Conservation (phyloP, 371 early-diverging fungal species). For the Mucor velutinosus region DNA sequence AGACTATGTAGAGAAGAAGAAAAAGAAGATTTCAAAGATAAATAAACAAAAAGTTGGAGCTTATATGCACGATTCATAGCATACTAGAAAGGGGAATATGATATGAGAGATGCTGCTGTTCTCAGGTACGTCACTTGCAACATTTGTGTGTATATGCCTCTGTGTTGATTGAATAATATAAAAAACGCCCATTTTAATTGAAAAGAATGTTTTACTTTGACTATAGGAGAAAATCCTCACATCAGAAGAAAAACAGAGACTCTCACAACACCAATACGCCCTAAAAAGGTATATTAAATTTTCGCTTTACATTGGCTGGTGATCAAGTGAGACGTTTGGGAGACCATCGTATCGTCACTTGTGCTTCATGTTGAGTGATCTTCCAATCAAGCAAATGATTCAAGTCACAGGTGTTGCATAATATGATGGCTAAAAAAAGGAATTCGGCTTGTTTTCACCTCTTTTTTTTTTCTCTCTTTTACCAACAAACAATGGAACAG, state of each 20-base stretch:
- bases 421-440: neutral
- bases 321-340: slow-evolving; percentile 1
- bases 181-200: slow-evolving; percentile 1
- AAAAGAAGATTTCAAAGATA: neutral
- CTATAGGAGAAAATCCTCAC: neutral
- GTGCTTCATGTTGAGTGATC: neutral
- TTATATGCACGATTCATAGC: neutral
- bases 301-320: neutral
- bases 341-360: neutral
- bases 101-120: neutral
- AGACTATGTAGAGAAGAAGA: neutral
- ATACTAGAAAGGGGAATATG: neutral
- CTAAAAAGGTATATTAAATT: neutral
- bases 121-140: neutral
- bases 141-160: neutral
- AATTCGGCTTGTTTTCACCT: slow-evolving; percentile 3
- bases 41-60: neutral
- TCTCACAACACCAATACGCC: neutral
- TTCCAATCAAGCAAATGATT: slow-evolving; percentile 1
- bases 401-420: slow-evolving; percentile 19
- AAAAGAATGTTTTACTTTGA: neutral
- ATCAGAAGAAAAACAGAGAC: neutral
- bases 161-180: neutral
- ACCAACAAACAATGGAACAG: slow-evolving; percentile 20
- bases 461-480: slow-evolving; percentile 1